A percentile compares a stretch with the other conserved stretches of the same genome.
Conservation (phyloP, 495 filamentous ascomycete genomes). For the Penicillium paxilli region DNA sequence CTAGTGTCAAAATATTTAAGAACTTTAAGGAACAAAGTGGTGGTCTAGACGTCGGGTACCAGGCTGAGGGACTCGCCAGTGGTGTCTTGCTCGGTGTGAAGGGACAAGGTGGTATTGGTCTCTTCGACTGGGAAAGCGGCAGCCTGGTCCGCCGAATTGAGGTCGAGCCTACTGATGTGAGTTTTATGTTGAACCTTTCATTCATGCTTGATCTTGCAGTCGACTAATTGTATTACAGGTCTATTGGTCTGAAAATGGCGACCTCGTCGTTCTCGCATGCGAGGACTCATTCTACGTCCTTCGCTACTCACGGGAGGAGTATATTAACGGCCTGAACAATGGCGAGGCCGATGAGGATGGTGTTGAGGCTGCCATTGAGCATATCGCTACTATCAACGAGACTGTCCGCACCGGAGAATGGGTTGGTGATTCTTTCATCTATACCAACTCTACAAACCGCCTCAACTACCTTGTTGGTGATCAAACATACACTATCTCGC, state of each 20-base stretch:
- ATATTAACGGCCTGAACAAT: conserved; percentile 74
- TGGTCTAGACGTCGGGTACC: conserved; percentile 92
- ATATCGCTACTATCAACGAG: conserved; percentile 93
- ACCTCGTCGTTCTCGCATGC: conserved; percentile 88
- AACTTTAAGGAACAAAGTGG: conserved; percentile 94
- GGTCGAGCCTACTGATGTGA: conserved; percentile 79
- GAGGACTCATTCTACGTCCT: conserved; percentile 96
- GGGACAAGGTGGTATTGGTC: conserved; percentile 88
- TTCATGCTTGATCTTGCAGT: no score
- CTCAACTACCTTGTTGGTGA: conserved; percentile 98
- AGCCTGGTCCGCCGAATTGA: conserved; percentile 90
- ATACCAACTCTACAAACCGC: conserved; percentile 94
- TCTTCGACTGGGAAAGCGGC: conserved; percentile 95
- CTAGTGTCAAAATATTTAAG: conserved; percentile 93
- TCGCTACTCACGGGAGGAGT: conserved; percentile 85
- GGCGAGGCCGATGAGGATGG: conserved; percentile 91
- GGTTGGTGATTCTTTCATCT: conserved; percentile 98
- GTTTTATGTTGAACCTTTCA: conserved; percentile 19
- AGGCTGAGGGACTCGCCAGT: conserved; percentile 86
- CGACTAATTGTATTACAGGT: conserved; percentile 51
- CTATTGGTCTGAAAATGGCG: conserved; percentile 96
- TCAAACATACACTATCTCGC: conserved; percentile 97
- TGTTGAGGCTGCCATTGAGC: conserved; percentile 94
- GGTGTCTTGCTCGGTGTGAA: conserved; percentile 94
- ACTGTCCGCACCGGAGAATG: conserved; percentile 93